phyloP scores from a whole-genome alignment of 345 rosid species.

The Camelina laxa region DNA sequence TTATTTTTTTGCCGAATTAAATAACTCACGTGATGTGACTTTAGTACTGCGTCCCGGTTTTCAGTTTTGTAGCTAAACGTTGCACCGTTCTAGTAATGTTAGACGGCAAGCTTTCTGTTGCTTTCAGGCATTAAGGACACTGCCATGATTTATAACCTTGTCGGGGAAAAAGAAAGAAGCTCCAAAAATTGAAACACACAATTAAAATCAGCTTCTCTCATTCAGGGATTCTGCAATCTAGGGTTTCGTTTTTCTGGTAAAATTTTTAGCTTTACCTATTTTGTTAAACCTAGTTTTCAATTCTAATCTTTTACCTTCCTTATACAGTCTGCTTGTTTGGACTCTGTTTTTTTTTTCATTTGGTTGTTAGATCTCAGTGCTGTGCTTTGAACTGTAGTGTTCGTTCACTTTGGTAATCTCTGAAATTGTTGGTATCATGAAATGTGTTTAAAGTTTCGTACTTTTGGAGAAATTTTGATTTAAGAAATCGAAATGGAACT shows the following conservation, averaged over 20 bases:
- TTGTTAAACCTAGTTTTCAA: background rate
- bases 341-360: slow-evolving; percentile 27
- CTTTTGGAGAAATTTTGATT: slow-evolving; percentile 21
- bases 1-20: too few relatives aligned
- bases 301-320: slow-evolving; percentile 2
- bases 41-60: slow-evolving; percentile 20
- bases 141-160: slow-evolving; percentile 29
- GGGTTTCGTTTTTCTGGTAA: slow-evolving; percentile 24
- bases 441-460: slow-evolving; percentile 25
- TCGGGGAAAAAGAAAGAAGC: slow-evolving; percentile 37
- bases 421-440: background rate
- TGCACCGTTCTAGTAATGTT: background rate
- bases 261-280: background rate
- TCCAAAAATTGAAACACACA: slow-evolving; percentile 20
- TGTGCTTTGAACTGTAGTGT: background rate
- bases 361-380: slow-evolving; percentile 13
- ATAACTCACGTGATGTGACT: background rate
- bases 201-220: background rate
- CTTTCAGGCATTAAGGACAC: slow-evolving; percentile 27
- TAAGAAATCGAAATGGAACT: background rate
- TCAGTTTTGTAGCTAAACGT: background rate
- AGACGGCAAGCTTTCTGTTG: slow-evolving; percentile 29
- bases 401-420: background rate
- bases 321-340: background rate
- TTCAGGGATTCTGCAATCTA: slow-evolving; percentile 20